phyloP scores from a whole-genome alignment of 352 stramenopile species.

The Blastocystis sp. region DNA sequence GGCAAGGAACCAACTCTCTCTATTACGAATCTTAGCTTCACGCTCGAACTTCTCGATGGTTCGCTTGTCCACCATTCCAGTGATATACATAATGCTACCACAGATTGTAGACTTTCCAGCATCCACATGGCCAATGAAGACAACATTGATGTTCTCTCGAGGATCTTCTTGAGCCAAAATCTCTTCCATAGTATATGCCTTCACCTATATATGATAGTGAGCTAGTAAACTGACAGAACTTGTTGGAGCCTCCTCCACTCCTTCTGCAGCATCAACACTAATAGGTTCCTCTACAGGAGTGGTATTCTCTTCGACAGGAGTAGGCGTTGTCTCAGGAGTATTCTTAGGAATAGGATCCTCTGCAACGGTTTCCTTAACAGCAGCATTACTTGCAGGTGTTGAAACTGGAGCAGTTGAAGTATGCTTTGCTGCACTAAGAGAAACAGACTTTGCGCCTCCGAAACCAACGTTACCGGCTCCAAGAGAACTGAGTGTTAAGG shows the following conservation, averaged over 20 bases:
- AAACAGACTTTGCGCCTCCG: conserved; percentile 25
- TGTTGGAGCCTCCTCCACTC: not conserved
- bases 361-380: not conserved
- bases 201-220: not conserved
- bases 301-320: not conserved
- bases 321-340: not conserved
- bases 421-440: not conserved
- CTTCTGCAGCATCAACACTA: not conserved
- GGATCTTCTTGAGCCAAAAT: conserved; percentile 84
- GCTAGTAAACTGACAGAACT: not conserved
- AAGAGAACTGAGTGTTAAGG: conserved; percentile 39
- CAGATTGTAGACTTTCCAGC: conserved; percentile 95
- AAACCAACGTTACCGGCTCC: conserved; percentile 11
- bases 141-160: conserved; percentile 95
- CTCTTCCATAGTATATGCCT: conserved; percentile 69
- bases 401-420: conserved; percentile 3
- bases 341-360: not conserved
- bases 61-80: conserved; percentile 96
- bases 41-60: conserved; percentile 97
- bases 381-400: not conserved
- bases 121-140: conserved; percentile 98
- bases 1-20: conserved; percentile 91
- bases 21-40: conserved; percentile 90
- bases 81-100: conserved; percentile 96
- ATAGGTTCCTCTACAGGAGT: not conserved